Conservation (phyloP, 1,139 yeast genomes). For the Candida glucosophila region DNA sequence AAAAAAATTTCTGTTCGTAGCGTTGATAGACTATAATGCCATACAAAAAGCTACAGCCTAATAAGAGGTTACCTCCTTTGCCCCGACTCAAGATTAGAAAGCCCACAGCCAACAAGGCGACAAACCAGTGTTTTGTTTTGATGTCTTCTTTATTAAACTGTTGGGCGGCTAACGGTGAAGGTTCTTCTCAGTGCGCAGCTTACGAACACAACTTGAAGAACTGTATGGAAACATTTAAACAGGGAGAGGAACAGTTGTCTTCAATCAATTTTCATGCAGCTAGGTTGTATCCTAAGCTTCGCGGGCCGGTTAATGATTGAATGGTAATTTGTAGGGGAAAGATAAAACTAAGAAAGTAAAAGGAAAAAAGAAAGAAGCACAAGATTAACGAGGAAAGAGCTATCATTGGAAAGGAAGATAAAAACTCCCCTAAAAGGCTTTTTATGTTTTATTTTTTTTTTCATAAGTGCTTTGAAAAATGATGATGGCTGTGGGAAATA, state of each 20-base stretch:
- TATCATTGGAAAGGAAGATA: no score
- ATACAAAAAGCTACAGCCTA: slow-evolving; percentile 20
- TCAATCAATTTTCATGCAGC: slow-evolving; percentile 79
- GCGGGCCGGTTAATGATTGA: slow-evolving; percentile 69
- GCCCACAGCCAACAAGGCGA: slow-evolving; percentile 48
- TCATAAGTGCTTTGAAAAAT: no score
- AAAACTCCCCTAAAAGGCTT: no score
- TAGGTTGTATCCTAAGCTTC: slow-evolving; percentile 70
- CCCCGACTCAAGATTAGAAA: slow-evolving; percentile 68
- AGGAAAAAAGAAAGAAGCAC: no score
- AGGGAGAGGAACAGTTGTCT: slow-evolving; percentile 34
- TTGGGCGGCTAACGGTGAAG: slow-evolving; percentile 95
- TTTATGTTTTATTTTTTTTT: no score
- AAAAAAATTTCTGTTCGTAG: not conserved
- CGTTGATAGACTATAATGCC: slow-evolving; percentile 12
- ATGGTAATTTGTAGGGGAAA: no score
- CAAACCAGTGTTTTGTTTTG: slow-evolving; percentile 66
- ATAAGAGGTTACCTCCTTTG: slow-evolving; percentile 54
- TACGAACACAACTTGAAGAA: slow-evolving; percentile 46
- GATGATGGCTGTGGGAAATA: no score
- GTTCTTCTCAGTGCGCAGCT: slow-evolving; percentile 53
- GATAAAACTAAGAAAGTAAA: no score
- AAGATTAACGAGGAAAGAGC: no score
- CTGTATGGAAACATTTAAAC: slow-evolving; percentile 41
- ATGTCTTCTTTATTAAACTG: slow-evolving; percentile 86